Base-by-base conservation (phyloP, 768 basidiomycete species). In the Podaxis rugospora region DNA sequence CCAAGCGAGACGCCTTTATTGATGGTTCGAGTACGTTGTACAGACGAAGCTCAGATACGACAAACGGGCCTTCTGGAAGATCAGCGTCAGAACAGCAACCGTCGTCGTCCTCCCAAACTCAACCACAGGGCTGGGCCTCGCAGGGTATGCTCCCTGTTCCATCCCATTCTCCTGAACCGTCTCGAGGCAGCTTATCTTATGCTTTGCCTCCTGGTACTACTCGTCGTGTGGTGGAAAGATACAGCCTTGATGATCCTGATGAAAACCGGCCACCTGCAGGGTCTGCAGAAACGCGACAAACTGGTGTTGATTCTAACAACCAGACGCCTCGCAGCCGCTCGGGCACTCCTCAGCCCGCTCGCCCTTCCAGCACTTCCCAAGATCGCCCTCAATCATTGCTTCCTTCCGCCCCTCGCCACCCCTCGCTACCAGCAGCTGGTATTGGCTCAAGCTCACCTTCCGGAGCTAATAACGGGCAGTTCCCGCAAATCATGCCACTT, bases 401-500 rank as follows among this genome's bases (percentile, higher is more conserved):
- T 61, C 77, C 80, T 28, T 66, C 77, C 16, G 66, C 73, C 14
- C 79, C 80, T 59, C 82, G 79, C 16, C 83, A 84, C 66, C 75
- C 83, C 4, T 71, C 80, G 10, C 67, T 80, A 63, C 78, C 60
- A 9, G 37, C 51, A 2, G 65, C 65, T 42, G 59, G 59, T 28
- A 47, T 60, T 42, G 59, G 59, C 40, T 60, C 59, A 53, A 62
- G 61, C 46, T 49, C 61, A 25, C 51, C 65, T 47, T 60, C 65
- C 6, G 60, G 51, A 61, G 40, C 55, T 7, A 58, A 32, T 56
- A 68, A 65, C 46, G 66, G 67, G 47, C 69, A 67, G 62, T 69
- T 69, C 67, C 78, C 66, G 18, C 79, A 84, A 40, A 80, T 82
- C 55, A 83, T 85, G 68, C 83, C 84, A 32, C 72, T 88, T 49